phyloP scores from a whole-genome alignment of 768 basidiomycete species.

The Tylopilus intermedius region DNA sequence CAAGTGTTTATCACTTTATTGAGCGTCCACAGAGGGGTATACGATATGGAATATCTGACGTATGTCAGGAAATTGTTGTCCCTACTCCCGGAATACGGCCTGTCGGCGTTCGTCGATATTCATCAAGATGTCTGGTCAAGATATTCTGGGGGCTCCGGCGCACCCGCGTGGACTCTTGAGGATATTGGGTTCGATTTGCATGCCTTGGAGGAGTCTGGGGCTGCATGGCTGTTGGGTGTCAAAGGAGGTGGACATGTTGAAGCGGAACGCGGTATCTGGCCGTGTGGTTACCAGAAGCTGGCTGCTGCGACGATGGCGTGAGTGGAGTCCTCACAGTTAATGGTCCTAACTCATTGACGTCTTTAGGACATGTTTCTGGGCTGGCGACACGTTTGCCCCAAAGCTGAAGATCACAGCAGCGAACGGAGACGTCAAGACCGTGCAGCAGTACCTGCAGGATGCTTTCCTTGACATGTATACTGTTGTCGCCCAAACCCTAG shows the following conservation, averaged over 20 bases:
- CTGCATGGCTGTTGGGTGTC: constrained; percentile 84
- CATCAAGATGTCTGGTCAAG: constrained; percentile 98
- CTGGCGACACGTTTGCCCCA: constrained; percentile 80
- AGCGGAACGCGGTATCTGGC: constrained; percentile 83
- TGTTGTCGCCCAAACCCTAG: constrained; percentile 59
- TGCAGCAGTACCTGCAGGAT: constrained; percentile 81
- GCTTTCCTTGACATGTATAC: constrained; percentile 78
- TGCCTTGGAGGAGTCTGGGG: constrained; percentile 73
- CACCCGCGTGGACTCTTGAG: constrained; percentile 93
- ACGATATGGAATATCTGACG: constrained; percentile 76
- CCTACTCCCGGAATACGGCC: constrained; percentile 65
- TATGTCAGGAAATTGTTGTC: constrained; percentile 72
- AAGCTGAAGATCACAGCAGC: constrained; percentile 53
- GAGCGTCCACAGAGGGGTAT: constrained; percentile 55
- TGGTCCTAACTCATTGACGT: not conserved
- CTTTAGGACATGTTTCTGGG: constrained; percentile 87
- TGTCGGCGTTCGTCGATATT: constrained; percentile 70
- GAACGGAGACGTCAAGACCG: constrained; percentile 48
- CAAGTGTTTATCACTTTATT: not conserved
- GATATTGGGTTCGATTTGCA: constrained; percentile 79
- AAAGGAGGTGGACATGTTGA: constrained; percentile 71
- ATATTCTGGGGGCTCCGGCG: constrained; percentile 91
- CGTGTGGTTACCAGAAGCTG: constrained; percentile 89
- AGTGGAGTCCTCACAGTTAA: constrained; percentile 24
- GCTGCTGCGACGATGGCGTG: constrained; percentile 92